Conservation (phyloP, 78 protist genomes). For the Dictyostelium purpureum region DNA sequence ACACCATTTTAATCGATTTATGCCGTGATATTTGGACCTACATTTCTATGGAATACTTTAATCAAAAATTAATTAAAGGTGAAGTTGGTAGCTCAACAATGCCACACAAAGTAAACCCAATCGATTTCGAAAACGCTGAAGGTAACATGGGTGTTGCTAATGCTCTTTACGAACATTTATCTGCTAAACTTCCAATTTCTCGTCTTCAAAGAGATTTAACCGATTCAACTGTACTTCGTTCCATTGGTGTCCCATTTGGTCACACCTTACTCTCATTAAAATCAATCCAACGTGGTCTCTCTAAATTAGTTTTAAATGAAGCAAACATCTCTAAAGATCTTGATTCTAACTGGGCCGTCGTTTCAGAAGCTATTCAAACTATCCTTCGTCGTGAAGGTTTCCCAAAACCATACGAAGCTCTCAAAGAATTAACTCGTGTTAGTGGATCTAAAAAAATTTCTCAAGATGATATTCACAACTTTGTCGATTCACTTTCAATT, state of each 20-base stretch:
- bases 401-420: slow-evolving; percentile 91
- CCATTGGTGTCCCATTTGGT: slow-evolving; percentile 86
- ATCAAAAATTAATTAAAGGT: slow-evolving; percentile 84
- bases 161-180: slow-evolving; percentile 88
- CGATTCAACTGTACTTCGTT: slow-evolving; percentile 91
- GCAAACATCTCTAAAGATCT: slow-evolving; percentile 65
- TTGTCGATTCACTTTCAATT: slow-evolving; percentile 80
- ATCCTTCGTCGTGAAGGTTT: slow-evolving; percentile 88
- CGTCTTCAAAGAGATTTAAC: slow-evolving; percentile 94
- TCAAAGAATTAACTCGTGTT: slow-evolving; percentile 85
- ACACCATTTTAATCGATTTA: slow-evolving; percentile 89
- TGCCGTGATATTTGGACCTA: slow-evolving; percentile 92
- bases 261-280: slow-evolving; percentile 79
- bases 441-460: slow-evolving; percentile 73
- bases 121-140: slow-evolving; percentile 97
- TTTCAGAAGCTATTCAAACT: slow-evolving; percentile 92
- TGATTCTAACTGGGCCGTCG: slow-evolving; percentile 91
- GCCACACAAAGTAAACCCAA: slow-evolving; percentile 97
- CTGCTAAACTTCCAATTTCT: slow-evolving; percentile 90
- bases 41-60: slow-evolving; percentile 88
- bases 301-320: slow-evolving; percentile 81
- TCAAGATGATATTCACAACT: slow-evolving; percentile 41
- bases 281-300: slow-evolving; percentile 83
- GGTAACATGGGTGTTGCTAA: slow-evolving; percentile 96
- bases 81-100: slow-evolving; percentile 94